Base-by-base conservation (phyloP, 2,329 filamentous ascomycete species). In the Claviceps quebecensis region DNA sequence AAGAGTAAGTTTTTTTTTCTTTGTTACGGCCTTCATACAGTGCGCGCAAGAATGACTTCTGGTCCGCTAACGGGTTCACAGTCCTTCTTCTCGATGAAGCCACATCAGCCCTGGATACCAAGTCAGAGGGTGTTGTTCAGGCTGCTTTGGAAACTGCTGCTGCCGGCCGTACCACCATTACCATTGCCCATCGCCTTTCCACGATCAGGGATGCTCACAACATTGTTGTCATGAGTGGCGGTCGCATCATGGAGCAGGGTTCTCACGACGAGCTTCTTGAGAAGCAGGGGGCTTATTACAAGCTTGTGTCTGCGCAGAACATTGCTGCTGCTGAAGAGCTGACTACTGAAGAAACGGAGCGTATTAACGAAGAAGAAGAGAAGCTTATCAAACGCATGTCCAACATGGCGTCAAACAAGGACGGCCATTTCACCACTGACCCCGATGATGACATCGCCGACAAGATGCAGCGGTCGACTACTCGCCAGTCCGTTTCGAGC, bases 191-290 rank as follows among this genome's bases (percentile, higher is more conserved):
- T 70, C 84, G 91, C 58, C 75, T 98, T 8, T 95, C 89, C 0
- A 98, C 93, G 5, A 95, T 98, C 71, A 89, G 83, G 67, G 83
- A 89, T 56, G 91, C 91, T 0, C 86, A 97, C 67, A 96, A 95
- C 61, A 98, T 98, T 58, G 87, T 97, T 13, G 91, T 96, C 56
- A 91, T 98, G 83, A 77, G 82, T 4, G 70, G 82, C 54, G 93
- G 93, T 13, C 72, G 75, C n/a, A 94, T 98, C 54, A 76, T 95
- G 13, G 93, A 98, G 67, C 89, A 96, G 67, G 93, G 93, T 49
- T 90, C 80, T 0, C 93, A 97, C 64, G 80, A 91, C 53, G 76
- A 85, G 14, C 75, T 98, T 11, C 72, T 97, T 2, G 79, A 82
- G 57, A 74, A 68, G 54, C 70, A 78, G 56, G 82, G 80, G 19